Base-by-base conservation (phyloP, 306 rosid species). In the Mimosa pudica region DNA sequence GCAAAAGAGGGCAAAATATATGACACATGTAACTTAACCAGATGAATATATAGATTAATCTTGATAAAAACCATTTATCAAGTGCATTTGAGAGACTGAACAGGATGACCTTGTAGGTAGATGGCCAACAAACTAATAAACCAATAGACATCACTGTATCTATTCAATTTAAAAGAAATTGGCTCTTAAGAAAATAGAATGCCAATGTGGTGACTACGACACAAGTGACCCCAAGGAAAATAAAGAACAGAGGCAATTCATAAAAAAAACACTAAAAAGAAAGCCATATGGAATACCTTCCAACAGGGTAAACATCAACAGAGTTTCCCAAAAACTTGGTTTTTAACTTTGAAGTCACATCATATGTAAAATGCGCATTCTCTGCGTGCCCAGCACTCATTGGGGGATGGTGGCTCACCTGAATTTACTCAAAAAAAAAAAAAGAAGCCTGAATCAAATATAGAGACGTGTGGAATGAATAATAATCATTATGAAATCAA, bases 331-430 rank as follows among this genome's bases (percentile, higher is more conserved):
- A 64, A 70, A 87, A 89, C 73, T 91, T 91, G 42, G 96, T 91
- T 76, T 89, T 89, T 70, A 91, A 85, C 86, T 91, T 91, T 49
- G 96, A 91, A 3, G 96, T 89, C 82, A 91, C 88, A 38, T 91
- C 93, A 74, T 89, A 91, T 52, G 84, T 68, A 74, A 91, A 91
- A 74, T 89, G 93, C 81, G 83, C 93, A 66, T 91, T 91, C 83
- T 91, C 96, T 6, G 88, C 89, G 71, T 89, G 93, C 55, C 87
- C 96, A 61, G 92, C 93, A 82, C 96, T 82, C 92, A 85, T 91
- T 57, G 96, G 96, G 54, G 96, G 96, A 73, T 91, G 96, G 82
- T 91, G 96, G 77, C 96, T 84, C 30, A 91, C 90, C 96, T 91
- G 85, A 44, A 84, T 45, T 58, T 42, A 10, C 63, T 18, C 17